Evolutionary conservation across 106 monocot genomes (phyloP).

Genomic region (Allium sativum): DNA sequence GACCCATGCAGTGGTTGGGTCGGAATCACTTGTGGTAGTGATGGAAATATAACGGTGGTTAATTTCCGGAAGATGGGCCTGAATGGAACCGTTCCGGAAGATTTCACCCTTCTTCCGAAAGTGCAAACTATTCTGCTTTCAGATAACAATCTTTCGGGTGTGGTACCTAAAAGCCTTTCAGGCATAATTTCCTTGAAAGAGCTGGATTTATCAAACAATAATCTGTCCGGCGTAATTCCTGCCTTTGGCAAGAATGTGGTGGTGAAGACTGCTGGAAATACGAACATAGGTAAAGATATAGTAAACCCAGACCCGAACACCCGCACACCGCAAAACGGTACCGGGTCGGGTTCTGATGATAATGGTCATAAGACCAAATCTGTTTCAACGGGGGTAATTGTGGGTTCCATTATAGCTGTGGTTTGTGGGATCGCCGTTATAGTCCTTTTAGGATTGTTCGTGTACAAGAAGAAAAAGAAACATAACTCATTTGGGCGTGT

Average conservation of each 20-base stretch:
- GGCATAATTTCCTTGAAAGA: constrained; percentile 23
- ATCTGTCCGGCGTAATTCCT: constrained; percentile 33
- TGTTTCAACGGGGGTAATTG: constrained; percentile 16
- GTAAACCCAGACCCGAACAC: background rate
- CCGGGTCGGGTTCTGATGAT: background rate
- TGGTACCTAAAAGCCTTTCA: constrained; percentile 27
- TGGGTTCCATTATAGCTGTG: constrained; percentile 22
- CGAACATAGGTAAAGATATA: constrained; percentile 25
- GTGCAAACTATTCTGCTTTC: constrained; percentile 43
- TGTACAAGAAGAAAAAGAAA: constrained; percentile 25
- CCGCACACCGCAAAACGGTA: background rate
- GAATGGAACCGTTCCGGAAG: constrained; percentile 39
- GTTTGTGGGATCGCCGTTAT: constrained; percentile 12
- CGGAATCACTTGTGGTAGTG: constrained; percentile 37
- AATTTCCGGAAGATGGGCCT: constrained; percentile 52
- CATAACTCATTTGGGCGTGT: constrained; percentile 10
- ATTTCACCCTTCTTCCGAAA: constrained; percentile 23
- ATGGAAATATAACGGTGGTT: constrained; percentile 36
- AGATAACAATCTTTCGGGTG: constrained; percentile 40
- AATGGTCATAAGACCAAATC: constrained; percentile 7
- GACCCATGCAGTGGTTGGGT: constrained; percentile 52
- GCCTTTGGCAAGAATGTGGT: constrained; percentile 20
- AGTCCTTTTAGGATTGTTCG: constrained; percentile 17
- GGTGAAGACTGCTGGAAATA: constrained; percentile 40
- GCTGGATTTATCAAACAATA: constrained; percentile 49